These are phyloP conservation scores for Candida tibetensis DNA, from an alignment of 805 yeast genomes.

Conservation along the genomic window DNA sequence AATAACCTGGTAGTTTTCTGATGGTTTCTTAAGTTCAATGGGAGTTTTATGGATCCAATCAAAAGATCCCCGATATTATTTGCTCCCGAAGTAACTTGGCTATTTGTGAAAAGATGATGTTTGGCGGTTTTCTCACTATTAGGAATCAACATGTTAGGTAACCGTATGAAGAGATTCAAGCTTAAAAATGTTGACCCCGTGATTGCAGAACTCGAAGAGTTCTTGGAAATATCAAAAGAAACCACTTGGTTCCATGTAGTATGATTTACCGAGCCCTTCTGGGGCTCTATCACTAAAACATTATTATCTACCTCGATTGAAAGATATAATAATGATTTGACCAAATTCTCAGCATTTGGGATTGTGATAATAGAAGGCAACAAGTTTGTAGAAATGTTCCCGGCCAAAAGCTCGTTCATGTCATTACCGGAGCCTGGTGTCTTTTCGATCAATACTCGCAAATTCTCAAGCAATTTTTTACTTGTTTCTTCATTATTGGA, in stretches of 20 bases:
- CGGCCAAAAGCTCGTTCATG: slow-evolving; percentile 24
- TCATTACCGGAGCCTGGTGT: neutral
- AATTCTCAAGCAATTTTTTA: slow-evolving; percentile 15
- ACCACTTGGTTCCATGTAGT: slow-evolving; percentile 89
- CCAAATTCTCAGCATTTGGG: slow-evolving; percentile 50
- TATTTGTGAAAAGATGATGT: slow-evolving; percentile 31
- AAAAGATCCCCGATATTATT: slow-evolving; percentile 62
- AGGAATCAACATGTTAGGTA: slow-evolving; percentile 63
- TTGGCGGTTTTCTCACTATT: slow-evolving; percentile 30
- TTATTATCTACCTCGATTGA: slow-evolving; percentile 95
- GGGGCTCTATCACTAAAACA: slow-evolving; percentile 83
- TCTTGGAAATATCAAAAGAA: slow-evolving; percentile 74
- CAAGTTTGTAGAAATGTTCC: slow-evolving; percentile 30
- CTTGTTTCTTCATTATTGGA: slow-evolving; percentile 30
- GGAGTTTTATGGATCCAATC: slow-evolving; percentile 67
- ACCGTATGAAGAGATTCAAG: slow-evolving; percentile 73
- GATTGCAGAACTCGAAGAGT: slow-evolving; percentile 15
- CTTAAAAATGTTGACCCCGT: slow-evolving; percentile 54
- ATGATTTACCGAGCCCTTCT: slow-evolving; percentile 70
- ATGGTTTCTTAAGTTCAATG: slow-evolving; percentile 53
- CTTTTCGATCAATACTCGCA: slow-evolving; percentile 6
- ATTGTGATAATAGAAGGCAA: slow-evolving; percentile 56
- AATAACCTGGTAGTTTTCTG: slow-evolving; percentile 53
- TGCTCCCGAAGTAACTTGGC: slow-evolving; percentile 13
- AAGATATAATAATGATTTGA: slow-evolving; percentile 72